Conservation (phyloP, 306 rosid genomes). For the Mucuna pruriens region DNA sequence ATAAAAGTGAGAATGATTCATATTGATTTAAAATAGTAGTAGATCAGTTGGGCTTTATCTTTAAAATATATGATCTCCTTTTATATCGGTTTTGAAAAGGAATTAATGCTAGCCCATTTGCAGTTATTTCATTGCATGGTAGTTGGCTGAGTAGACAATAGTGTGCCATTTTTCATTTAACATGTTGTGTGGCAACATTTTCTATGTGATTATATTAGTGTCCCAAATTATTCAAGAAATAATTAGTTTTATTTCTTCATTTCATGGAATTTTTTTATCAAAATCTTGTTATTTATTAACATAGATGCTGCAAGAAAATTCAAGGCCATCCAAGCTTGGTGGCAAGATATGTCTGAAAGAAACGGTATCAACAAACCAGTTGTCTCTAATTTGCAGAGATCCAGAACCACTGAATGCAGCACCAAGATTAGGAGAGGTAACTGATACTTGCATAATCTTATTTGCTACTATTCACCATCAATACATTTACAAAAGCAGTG, state of each 20-base stretch:
- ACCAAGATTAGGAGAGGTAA: slow-evolving; percentile 56
- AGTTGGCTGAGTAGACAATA: slow-evolving; percentile 18
- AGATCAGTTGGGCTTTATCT: background rate
- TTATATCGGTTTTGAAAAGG: slow-evolving; percentile 1
- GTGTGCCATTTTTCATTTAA: slow-evolving; percentile 11
- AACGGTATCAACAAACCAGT: slow-evolving; percentile 51
- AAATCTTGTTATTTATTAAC: slow-evolving; percentile 34
- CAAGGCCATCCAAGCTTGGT: slow-evolving; percentile 90
- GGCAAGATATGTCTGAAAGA: slow-evolving; percentile 84
- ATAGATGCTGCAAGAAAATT: slow-evolving; percentile 77
- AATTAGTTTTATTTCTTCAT: slow-evolving; percentile 2
- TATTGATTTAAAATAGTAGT: background rate
- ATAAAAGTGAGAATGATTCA: slow-evolving; percentile 14
- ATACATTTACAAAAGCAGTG: background rate
- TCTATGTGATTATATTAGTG: background rate
- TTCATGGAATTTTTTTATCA: slow-evolving; percentile 25
- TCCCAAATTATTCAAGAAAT: slow-evolving; percentile 15
- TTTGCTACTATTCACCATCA: background rate
- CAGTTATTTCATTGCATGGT: slow-evolving; percentile 26
- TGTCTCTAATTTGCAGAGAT: slow-evolving; percentile 40
- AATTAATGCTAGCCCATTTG: slow-evolving; percentile 21
- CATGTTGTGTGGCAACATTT: slow-evolving; percentile 8
- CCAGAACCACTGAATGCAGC: slow-evolving; percentile 37
- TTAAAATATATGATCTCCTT: background rate
- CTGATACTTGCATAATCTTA: background rate